A percentile compares a stretch with the other conserved stretches of the same genome.
phyloP scores from a whole-genome alignment of 306 rosid genomes.

The Gleditsia sinensis region DNA sequence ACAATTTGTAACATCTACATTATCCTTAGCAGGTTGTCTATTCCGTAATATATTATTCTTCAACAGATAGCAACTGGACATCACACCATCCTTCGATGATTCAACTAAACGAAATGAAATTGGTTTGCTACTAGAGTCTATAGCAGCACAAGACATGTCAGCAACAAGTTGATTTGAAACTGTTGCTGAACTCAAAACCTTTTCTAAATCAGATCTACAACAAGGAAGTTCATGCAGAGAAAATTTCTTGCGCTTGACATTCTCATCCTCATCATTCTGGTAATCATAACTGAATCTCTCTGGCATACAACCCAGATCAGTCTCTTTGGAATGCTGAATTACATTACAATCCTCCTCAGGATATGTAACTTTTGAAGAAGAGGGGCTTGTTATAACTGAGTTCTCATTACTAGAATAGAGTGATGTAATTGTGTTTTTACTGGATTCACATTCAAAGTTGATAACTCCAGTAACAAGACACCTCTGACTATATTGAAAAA shows the following conservation, averaged over 20 bases:
- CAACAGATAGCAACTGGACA: slow-evolving; percentile 67
- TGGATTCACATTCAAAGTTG: slow-evolving; percentile 64
- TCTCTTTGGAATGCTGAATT: slow-evolving; percentile 47
- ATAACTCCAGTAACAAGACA: slow-evolving; percentile 62
- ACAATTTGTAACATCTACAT: slow-evolving; percentile 48
- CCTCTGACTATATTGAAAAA: slow-evolving; percentile 48
- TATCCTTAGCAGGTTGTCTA: slow-evolving; percentile 32
- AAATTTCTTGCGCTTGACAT: slow-evolving; percentile 66
- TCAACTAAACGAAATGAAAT: slow-evolving; percentile 69
- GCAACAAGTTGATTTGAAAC: slow-evolving; percentile 47
- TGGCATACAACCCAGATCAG: slow-evolving; percentile 44
- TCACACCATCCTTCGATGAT: slow-evolving; percentile 76
- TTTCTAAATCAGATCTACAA: slow-evolving; percentile 48
- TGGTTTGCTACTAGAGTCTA: slow-evolving; percentile 47
- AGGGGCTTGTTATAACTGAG: slow-evolving; percentile 57
- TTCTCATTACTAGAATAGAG: slow-evolving; percentile 75
- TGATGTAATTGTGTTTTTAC: slow-evolving; percentile 61
- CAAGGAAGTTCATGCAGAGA: slow-evolving; percentile 56
- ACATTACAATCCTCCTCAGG: slow-evolving; percentile 48
- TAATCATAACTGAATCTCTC: slow-evolving; percentile 43
- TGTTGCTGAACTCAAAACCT: slow-evolving; percentile 39
- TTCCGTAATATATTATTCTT: slow-evolving; percentile 53
- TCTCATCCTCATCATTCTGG: slow-evolving; percentile 48
- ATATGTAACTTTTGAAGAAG: slow-evolving; percentile 49
- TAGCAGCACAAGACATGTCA: slow-evolving; percentile 35